Percentiles rank a stretch among this genome's conserved stretches.
Evolutionary conservation across 805 yeast species (phyloP).

Genomic region (Lipomyces yamadae): DNA sequence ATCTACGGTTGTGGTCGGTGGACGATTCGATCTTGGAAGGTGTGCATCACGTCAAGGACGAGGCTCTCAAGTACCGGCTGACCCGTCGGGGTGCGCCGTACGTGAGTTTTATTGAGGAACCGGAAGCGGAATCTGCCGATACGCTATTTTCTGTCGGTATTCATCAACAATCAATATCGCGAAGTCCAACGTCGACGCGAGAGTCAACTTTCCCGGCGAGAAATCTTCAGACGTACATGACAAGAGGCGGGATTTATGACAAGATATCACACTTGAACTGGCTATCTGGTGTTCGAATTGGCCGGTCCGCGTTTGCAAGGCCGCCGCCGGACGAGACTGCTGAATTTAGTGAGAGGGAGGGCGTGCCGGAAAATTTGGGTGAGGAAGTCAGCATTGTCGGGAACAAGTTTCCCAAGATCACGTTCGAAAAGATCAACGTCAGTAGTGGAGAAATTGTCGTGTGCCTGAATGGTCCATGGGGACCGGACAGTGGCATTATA

Average conservation of each 20-base stretch:
- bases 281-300: constrained; percentile 90
- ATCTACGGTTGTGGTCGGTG: constrained; percentile 80
- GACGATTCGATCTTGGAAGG: constrained; percentile 53
- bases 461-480: constrained; percentile 83
- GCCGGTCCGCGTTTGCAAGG: constrained; percentile 52
- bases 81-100: constrained; percentile 53
- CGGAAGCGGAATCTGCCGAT: constrained; percentile 40
- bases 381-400: constrained; percentile 91
- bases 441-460: constrained; percentile 79
- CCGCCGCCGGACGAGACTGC: constrained; percentile 30
- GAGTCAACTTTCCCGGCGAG: background rate
- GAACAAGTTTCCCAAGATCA: constrained; percentile 82
- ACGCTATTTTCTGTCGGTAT: background rate
- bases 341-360: constrained; percentile 35
- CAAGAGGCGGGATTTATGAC: constrained; percentile 30
- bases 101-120: constrained; percentile 59
- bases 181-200: background rate
- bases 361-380: constrained; percentile 67
- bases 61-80: constrained; percentile 47
- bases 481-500: constrained; percentile 52
- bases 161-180: background rate
- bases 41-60: constrained; percentile 48
- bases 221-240: constrained; percentile 29
- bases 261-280: constrained; percentile 76
- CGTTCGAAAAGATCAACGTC: constrained; percentile 86